phyloP scores from a whole-genome alignment of 1,139 yeast genomes.

The Kluyveromyces marxianus region DNA sequence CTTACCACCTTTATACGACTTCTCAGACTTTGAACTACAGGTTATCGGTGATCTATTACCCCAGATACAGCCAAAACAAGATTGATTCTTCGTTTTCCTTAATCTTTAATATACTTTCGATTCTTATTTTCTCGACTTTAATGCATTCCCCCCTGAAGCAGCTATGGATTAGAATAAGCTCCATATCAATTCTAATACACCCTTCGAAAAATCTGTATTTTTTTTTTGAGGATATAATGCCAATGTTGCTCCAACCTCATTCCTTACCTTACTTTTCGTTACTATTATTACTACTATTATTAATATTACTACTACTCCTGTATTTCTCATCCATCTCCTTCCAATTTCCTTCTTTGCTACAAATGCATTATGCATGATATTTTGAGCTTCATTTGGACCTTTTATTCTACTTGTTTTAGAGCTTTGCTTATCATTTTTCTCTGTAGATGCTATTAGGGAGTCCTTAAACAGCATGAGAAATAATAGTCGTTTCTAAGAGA shows the following conservation, averaged over 20 bases:
- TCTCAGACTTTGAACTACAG: constrained; percentile 35
- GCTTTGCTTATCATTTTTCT: too few species aligned
- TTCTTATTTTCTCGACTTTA: not conserved
- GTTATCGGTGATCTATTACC: constrained; percentile 33
- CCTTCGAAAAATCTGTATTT: too few species aligned
- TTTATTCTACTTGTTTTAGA: too few species aligned
- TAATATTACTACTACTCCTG: not conserved
- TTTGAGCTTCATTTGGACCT: too few species aligned
- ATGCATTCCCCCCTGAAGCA: not conserved
- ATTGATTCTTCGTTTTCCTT: constrained; percentile 2
- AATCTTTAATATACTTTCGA: not conserved
- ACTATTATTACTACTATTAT: not conserved
- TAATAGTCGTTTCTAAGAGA: too few species aligned
- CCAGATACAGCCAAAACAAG: constrained; percentile 21
- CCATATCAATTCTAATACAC: too few species aligned
- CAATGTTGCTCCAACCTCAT: too few species aligned
- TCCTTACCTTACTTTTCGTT: not conserved
- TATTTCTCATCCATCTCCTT: not conserved
- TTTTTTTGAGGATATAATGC: too few species aligned
- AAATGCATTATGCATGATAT: not conserved
- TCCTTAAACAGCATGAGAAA: too few species aligned
- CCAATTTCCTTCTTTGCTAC: not conserved
- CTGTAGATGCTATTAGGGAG: too few species aligned
- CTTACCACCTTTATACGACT: constrained; percentile 35
- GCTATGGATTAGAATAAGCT: too few species aligned